Base-by-base conservation (phyloP, 108 stramenopile species). In the Skeletonema menzelii region DNA sequence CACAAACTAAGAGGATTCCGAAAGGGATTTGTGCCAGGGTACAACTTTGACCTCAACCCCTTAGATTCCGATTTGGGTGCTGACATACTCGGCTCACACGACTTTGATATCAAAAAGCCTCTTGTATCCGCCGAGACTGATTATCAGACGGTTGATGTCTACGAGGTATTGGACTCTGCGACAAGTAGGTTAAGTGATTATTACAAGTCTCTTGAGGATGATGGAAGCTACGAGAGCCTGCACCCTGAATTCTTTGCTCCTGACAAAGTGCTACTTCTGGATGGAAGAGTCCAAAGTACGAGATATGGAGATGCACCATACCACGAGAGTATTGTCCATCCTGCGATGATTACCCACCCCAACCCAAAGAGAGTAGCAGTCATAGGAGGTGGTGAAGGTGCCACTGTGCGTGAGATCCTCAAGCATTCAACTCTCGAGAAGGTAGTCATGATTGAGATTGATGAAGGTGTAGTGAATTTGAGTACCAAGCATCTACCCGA, bases 291-390 rank as follows among this genome's bases (percentile, higher is more conserved):
- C 34, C 88, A 91, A 57, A 82, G 80, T 24, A 65, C 81, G 20
- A 59, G 59, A 15, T 28, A 74, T 8, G 78, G 77, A 1, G 75
- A 85, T 26, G 79, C 75, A 1, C 79, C 82, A 53, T 94, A 92
- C 63, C 90, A 91, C 73, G 97, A 98, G 82, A 69, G 87, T 38
- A 82, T 98, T 32, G 96, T 98, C 8, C 97, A 98, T 76, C 97
- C 97, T 17, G 91, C 93, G 12, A 92, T 98, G 96, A 82, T 97
- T 49, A 58, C 90, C 11, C 97, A 97, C 53, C 69, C 85, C 1
- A 76, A 89, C 71, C 93, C 93, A 8, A 73, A 67, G 53, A 72
- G 86, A 1, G 88, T 91, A 11, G 88, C 85, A 13, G 87, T 95
- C 55, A 72, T 95, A 60, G 93, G 91, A 34, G 88, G 89, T 26